Base-by-base conservation (phyloP, 345 rosid genomes). In the Aquilaria malaccensis region DNA sequence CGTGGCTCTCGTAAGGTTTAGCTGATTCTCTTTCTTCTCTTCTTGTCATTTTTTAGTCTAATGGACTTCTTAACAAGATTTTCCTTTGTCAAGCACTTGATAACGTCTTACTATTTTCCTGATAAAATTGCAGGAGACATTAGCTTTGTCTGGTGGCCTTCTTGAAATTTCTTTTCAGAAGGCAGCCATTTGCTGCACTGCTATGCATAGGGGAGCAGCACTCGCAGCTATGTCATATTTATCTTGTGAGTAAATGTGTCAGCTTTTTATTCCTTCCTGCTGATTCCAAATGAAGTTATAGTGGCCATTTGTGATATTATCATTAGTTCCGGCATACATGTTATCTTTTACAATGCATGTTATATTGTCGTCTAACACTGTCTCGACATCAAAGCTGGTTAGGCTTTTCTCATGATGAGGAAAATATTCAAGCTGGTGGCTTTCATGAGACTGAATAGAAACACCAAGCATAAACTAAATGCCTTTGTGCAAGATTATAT, bases 171-270 rank as follows among this genome's bases (percentile, higher is more conserved):
- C 97, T 65, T 87, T 93, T 76, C 97, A 93, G 71, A 93, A 87
- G 84, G 97, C 97, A 37, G 98, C 98, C 60, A 87, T 93, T 76
- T 85, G 94, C 77, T 87, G 95, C 78, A 89, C 97, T 14, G 98
- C 97, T n/a, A 93, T 93, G 97, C 98, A 93, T 72, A 86, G 98
- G 58, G 97, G 91, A 63, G 97, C 98, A 52, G 96, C 98, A 52
- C 78, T 93, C 64, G 94, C 89, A 33, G 97, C 98, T 73, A 84
- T 93, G 91, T 93, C 98, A 37, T 87, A 89, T 74, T 79, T 93
- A 61, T 87, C 98, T 48, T 85, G 97, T 89, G 83, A 62, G 91
- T 69, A 51, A 29, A 45, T 49, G 45, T 33, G 12, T n/a, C 30
- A n/a, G 33, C 5, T 43, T 32, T 30, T 30, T 29, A 14, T 48